Base-by-base conservation (phyloP, 2,329 filamentous ascomycete genomes). In the Fusarium phyllophilum region DNA sequence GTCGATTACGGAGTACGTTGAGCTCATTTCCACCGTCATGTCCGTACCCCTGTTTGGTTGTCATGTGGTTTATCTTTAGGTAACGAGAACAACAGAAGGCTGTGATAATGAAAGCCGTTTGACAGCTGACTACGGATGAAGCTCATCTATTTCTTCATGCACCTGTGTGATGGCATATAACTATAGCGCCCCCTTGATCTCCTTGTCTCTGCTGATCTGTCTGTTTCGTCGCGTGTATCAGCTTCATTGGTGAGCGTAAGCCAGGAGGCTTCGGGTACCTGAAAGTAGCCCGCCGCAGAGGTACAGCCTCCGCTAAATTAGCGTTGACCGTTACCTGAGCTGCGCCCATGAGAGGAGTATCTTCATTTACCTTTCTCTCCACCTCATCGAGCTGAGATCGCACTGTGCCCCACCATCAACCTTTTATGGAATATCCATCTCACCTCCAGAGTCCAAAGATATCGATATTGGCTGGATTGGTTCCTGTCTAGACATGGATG, bases 1-100 rank as follows among this genome's bases (percentile, higher is more conserved):
- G 64, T 66, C 63, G 48, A 26, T 61, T 62, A 26, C 26, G 33
- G 48, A 33, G 63, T 62, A 24, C 31, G 36, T 52, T 41, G 65
- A 59, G 64, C 60, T 78, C 76, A 78, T 78, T 77, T 78, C 76
- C 76, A 78, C 75, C 69, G 66, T 76, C 76, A 74, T 70, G 46
- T 48, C 67, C 56, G 58, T 56, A 42, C 46, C 56, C 38, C 41
- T 48, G 59, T 22, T 45, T 49, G 26, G 44, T 46, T 51, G 49
- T 69, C 56, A 69, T 68, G 56, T 69, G 56, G 64, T 49, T 54
- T 55, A 24, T 44, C 48, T 42, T 64, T 48, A n/a, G n/a, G n/a
- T n/a, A 38, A 48, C 46, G 49, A 33, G 52, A 62, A 48, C 29
- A 33, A 65, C 34, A 45, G 39, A 22, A 31, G 11, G 26, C 24